phyloP scores from a whole-genome alignment of 2,329 filamentous ascomycete species.

The Knoxdaviesia proteae region DNA sequence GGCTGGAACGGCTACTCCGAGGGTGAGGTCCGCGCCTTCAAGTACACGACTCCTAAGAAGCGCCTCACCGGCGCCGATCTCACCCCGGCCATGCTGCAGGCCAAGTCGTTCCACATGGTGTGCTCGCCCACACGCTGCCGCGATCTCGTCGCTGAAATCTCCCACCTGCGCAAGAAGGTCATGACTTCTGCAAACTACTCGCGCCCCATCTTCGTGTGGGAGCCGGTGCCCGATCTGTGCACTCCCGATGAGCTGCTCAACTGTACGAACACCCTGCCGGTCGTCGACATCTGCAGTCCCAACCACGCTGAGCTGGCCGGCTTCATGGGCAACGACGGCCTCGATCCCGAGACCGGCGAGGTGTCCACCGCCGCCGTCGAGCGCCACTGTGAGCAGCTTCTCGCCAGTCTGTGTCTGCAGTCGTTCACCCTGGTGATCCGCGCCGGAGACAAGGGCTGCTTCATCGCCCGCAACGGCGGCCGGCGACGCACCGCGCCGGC shows the following conservation, averaged over 20 bases:
- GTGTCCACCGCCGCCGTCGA: slow-evolving; percentile 32
- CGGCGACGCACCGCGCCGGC: slow-evolving; percentile 15
- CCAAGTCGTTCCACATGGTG: slow-evolving; percentile 70
- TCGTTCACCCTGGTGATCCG: slow-evolving; percentile 49
- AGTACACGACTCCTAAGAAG: slow-evolving; percentile 71
- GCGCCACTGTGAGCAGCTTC: slow-evolving; percentile 38
- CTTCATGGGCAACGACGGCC: slow-evolving; percentile 48
- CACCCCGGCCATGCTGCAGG: slow-evolving; percentile 40
- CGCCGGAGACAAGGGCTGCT: slow-evolving; percentile 53
- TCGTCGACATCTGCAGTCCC: slow-evolving; percentile 47
- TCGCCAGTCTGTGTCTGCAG: slow-evolving; percentile 41
- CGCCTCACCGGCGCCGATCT: slow-evolving; percentile 58
- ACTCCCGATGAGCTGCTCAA: slow-evolving; percentile 45
- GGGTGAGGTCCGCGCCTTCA: slow-evolving; percentile 54
- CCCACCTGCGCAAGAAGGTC: slow-evolving; percentile 28
- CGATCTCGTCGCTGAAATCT: slow-evolving; percentile 52
- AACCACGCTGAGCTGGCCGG: slow-evolving; percentile 79
- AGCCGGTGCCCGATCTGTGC: slow-evolving; percentile 81
- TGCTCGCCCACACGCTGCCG: slow-evolving; percentile 63
- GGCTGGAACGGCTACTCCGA: slow-evolving; percentile 82
- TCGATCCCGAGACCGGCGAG: slow-evolving; percentile 31
- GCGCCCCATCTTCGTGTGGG: slow-evolving; percentile 72
- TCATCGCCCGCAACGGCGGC: slow-evolving; percentile 36
- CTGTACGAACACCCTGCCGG: slow-evolving; percentile 38
- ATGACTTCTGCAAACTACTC: slow-evolving; percentile 15